Evolutionary conservation across 2,329 filamentous ascomycete genomes (phyloP), one percentile per base, ranked within the genome.

Genomic region (Zarea fungicola): DNA sequence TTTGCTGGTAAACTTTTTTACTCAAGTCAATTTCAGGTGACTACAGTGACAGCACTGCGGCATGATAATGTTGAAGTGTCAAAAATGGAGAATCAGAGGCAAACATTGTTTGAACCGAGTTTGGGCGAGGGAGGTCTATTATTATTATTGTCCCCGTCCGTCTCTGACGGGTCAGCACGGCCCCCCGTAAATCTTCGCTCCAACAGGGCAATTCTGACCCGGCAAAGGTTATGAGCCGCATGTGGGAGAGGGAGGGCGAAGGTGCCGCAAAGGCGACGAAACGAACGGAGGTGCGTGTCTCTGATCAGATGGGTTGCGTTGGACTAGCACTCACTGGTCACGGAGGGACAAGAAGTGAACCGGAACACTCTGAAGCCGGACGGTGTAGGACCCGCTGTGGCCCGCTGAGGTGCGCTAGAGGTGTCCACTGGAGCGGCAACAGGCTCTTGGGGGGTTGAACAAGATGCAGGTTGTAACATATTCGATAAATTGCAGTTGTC

Each of bases 291-390:
- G 23, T 16, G 37, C 37, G 14, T 40, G 37, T 40, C 37, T 40
- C 37, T 40, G 37, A 18, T 18, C 21, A 19, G n/a, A 36, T 36
- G 34, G 34, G 34, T 8, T 6, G n/a, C 6, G 16, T 6, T 6
- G 34, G 34, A 18, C 34, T 36, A 34, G 31, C 31, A n/a, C 9
- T 29, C 26, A 13, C 7, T 7, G 7, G 26, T 18, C n/a, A 34
- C n/a, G n/a, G n/a, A 18, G 31, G 16, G 29, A 13, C 14, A 32
- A 13, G 31, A 18, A 34, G 43, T 8, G 23, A 31, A 21, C 35
- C 44, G 44, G 44, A 47, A 47, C 26, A 19, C 25, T 23, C 36
- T 47, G 25, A 28, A 47, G 35, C 44, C 44, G 44, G 44, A 18
- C 28, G 43, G 26, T 14, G 34, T 18, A 23, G 13, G 40, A 19